Evolutionary conservation across 805 yeast genomes (phyloP).

Genomic region (Starmerella ratchasimensis): DNA sequence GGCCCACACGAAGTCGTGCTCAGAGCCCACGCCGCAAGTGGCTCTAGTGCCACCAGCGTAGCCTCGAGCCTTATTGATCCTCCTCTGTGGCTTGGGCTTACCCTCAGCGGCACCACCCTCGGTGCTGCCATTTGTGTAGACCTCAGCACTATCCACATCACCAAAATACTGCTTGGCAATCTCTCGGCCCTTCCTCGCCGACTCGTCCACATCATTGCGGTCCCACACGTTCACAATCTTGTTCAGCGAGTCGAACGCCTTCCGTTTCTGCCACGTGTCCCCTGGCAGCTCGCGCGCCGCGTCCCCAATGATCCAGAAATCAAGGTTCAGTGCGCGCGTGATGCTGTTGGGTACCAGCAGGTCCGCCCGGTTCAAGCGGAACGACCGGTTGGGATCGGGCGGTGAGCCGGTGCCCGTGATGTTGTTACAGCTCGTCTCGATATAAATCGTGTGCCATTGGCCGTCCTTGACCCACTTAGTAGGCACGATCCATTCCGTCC

Average conservation of each 20-base stretch:
- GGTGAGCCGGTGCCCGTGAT: constrained; percentile 76
- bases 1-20: constrained; percentile 44
- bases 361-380: constrained; percentile 56
- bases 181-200: constrained; percentile 50
- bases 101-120: too few species aligned
- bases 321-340: constrained; percentile 64
- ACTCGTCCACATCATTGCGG: constrained; percentile 39
- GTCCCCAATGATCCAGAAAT: constrained; percentile 80
- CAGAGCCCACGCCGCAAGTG: constrained; percentile 13
- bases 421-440: constrained; percentile 88
- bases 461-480: constrained; percentile 36
- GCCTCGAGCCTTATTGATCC: too few species aligned
- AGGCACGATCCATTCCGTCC: constrained; percentile 63
- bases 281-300: constrained; percentile 77
- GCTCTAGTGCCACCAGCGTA: too few species aligned
- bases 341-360: constrained; percentile 66
- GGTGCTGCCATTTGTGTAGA: constrained; percentile 26
- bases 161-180: constrained; percentile 58
- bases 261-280: constrained; percentile 66
- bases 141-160: constrained; percentile 49
- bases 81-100: too few species aligned
- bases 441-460: constrained; percentile 50
- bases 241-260: constrained; percentile 68
- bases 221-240: constrained; percentile 76
- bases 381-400: constrained; percentile 60